Conservation (phyloP, 352 stramenopile genomes). For the Phytophthora kernoviae region DNA sequence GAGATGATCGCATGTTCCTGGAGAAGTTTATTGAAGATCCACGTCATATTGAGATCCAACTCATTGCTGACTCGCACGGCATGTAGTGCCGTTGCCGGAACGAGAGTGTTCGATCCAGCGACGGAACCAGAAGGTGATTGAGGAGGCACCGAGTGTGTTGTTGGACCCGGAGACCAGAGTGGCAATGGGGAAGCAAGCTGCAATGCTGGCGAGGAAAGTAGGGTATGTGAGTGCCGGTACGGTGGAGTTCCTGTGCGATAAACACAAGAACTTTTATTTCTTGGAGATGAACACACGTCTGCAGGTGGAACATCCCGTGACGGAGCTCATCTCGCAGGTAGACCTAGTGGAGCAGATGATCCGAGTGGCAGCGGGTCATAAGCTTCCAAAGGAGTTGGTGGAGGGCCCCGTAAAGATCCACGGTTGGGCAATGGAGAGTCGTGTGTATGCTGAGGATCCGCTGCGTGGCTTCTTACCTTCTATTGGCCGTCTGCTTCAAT, state of each 20-base stretch:
- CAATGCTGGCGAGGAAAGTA: constrained; percentile 91
- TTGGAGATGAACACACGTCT: constrained; percentile 98
- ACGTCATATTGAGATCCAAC: constrained; percentile 98
- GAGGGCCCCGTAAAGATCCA: constrained; percentile 62
- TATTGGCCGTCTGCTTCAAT: constrained; percentile 94
- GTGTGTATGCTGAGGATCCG: constrained; percentile 98
- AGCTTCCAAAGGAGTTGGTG: constrained; percentile 87
- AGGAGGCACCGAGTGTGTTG: constrained; percentile 92
- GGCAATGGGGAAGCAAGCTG: constrained; percentile 87
- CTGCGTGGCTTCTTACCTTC: constrained; percentile 94
- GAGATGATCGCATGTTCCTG: constrained; percentile 96
- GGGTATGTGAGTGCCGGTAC: constrained; percentile 96
- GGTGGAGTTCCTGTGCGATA: constrained; percentile 97
- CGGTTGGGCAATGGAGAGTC: constrained; percentile 91
- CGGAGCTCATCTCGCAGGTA: constrained; percentile 92
- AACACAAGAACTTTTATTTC: constrained; percentile 98
- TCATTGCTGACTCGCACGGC: constrained; percentile 92
- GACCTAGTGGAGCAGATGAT: constrained; percentile 98
- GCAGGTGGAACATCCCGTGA: constrained; percentile 96
- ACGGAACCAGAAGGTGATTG: constrained; percentile 98
- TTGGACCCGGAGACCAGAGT: constrained; percentile 89
- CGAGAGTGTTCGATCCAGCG: constrained; percentile 97
- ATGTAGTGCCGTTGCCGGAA: constrained; percentile 93
- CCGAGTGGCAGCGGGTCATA: constrained; percentile 90
- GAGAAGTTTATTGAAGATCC: constrained; percentile 98